Conservation (phyloP, 257 asterid genomes). For the Przewalskia tangutica region DNA sequence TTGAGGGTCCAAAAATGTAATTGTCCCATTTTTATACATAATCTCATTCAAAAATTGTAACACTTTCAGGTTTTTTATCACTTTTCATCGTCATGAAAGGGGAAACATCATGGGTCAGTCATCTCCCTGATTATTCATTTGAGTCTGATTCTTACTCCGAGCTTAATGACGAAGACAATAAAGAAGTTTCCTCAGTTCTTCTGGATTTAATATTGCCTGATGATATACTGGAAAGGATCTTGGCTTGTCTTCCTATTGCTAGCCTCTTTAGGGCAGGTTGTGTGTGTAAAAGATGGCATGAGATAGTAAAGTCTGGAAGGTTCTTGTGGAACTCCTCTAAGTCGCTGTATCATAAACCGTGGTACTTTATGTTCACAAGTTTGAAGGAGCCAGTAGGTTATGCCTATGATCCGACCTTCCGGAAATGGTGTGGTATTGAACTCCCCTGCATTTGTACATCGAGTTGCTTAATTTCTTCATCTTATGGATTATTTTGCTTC, state of each 20-base stretch:
- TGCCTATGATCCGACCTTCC: neutral
- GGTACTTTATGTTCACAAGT: slow-evolving; percentile 6
- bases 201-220: slow-evolving; percentile 28
- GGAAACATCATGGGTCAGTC: slow-evolving; percentile 71
- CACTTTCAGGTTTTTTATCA: slow-evolving; percentile 6
- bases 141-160: slow-evolving; percentile 37
- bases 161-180: slow-evolving; percentile 29
- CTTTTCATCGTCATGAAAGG: slow-evolving; percentile 45
- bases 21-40: neutral
- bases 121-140: slow-evolving; percentile 26
- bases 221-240: neutral
- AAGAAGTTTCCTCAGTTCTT: slow-evolving; percentile 34
- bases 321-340: neutral
- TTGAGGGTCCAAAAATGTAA: too few relatives aligned
- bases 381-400: neutral
- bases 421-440: neutral
- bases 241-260: neutral
- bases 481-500: slow-evolving; percentile 1
- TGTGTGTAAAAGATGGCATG: slow-evolving; percentile 8
- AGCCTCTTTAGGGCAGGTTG: neutral
- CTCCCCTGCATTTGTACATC: neutral
- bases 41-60: neutral
- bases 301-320: neutral
- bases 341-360: neutral
- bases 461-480: neutral